Conservation (phyloP, 345 rosid genomes). For the Syzygium jambos region DNA sequence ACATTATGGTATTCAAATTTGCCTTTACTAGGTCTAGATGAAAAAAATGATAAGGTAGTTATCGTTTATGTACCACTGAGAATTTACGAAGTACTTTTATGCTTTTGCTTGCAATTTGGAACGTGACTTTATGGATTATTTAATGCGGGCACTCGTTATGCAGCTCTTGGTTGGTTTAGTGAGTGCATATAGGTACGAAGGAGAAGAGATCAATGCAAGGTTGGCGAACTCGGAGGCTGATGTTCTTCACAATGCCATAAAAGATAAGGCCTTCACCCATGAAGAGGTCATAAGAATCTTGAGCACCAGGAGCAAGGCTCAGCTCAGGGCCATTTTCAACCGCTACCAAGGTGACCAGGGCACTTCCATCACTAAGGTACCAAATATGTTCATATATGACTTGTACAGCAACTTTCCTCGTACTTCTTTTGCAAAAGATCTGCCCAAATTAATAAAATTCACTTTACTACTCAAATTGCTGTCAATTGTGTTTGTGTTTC, state of each 20-base stretch:
- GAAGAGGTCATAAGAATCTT: conserved; percentile 52
- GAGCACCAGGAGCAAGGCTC: conserved; percentile 53
- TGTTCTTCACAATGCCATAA: conserved; percentile 34
- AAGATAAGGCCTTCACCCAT: conserved; percentile 28
- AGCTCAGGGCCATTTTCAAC: conserved; percentile 54
- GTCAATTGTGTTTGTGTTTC: background rate
- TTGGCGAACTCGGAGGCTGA: conserved; percentile 42
- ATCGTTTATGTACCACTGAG: background rate
- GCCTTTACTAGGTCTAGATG: background rate
- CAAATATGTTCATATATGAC: background rate
- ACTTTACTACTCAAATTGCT: background rate
- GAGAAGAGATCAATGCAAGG: conserved; percentile 33
- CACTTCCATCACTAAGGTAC: conserved; percentile 45
- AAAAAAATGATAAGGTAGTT: background rate
- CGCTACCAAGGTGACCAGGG: conserved; percentile 35
- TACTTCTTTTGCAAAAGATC: background rate
- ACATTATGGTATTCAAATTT: background rate
- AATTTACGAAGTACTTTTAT: background rate
- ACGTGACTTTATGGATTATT: background rate
- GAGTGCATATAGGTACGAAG: conserved; percentile 46
- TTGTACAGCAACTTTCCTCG: background rate
- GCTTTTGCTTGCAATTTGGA: background rate
- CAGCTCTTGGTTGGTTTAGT: conserved; percentile 58
- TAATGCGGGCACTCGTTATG: background rate
- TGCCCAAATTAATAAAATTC: background rate